Percentiles rank a stretch among this genome's conserved stretches.
Evolutionary conservation across 768 basidiomycete genomes (phyloP).

Genomic region (Clathrus columnatus): DNA sequence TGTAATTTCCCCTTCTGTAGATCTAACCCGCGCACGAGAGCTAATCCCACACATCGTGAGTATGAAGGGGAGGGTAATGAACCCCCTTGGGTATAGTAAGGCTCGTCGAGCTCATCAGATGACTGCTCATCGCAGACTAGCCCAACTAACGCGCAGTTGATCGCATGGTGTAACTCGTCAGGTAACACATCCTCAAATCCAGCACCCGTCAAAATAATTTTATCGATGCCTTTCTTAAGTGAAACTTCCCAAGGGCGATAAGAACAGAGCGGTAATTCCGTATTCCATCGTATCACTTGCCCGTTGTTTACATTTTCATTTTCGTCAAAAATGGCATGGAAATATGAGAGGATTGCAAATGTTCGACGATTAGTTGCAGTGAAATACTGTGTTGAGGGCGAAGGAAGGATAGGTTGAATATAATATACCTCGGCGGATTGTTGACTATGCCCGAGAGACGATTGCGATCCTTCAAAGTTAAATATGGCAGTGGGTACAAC

Average conservation of each 20-base stretch:
- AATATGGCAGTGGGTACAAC: constrained; percentile 54
- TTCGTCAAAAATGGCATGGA: constrained; percentile 43
- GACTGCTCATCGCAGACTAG: constrained; percentile 45
- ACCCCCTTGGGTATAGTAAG: constrained; percentile 45
- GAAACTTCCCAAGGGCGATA: constrained; percentile 67
- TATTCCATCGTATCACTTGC: constrained; percentile 53
- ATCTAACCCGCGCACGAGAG: constrained; percentile 50
- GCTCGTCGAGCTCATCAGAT: not conserved
- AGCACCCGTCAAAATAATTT: constrained; percentile 58
- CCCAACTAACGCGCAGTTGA: constrained; percentile 77
- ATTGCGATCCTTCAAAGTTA: constrained; percentile 16
- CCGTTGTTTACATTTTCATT: constrained; percentile 24
- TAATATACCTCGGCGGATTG: constrained; percentile 8
- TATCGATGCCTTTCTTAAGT: constrained; percentile 45
- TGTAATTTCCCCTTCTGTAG: constrained; percentile 42
- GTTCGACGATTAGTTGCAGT: constrained; percentile 64
- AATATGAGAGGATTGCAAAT: constrained; percentile 67
- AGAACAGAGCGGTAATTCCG: constrained; percentile 56
- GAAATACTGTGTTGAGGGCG: constrained; percentile 34
- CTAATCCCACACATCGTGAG: constrained; percentile 69
- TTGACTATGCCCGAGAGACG: not conserved
- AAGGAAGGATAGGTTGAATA: constrained; percentile 40
- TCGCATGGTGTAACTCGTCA: constrained; percentile 56
- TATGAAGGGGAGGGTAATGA: constrained; percentile 46
- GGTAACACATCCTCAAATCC: constrained; percentile 73